Conservation (phyloP, 2,329 filamentous ascomycete genomes). For the Blumeria hordei region DNA sequence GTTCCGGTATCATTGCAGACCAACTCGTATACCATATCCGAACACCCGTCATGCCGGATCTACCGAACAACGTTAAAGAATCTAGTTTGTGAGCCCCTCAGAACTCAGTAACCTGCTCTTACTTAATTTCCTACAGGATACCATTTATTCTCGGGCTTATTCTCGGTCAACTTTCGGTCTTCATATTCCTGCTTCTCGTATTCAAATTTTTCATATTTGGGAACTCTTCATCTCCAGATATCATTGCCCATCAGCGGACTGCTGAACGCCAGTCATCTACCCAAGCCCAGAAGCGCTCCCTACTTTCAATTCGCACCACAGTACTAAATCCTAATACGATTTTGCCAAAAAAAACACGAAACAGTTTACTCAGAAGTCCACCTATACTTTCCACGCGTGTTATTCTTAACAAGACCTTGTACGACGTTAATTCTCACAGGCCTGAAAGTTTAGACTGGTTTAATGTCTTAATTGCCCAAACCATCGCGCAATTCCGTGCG, state of each 20-base stretch:
- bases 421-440: constrained; percentile 86
- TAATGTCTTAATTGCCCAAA: constrained; percentile 90
- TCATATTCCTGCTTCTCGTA: constrained; percentile 75
- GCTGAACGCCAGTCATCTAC: constrained; percentile 51
- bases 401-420: constrained; percentile 91
- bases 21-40: too few species aligned
- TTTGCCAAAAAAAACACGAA: constrained; percentile 34
- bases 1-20: too few species aligned
- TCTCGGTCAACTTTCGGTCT: constrained; percentile 77
- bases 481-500: constrained; percentile 79
- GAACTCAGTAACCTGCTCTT: background rate
- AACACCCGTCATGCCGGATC: too few species aligned
- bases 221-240: constrained; percentile 65
- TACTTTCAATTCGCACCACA: constrained; percentile 33
- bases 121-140: constrained; percentile 26
- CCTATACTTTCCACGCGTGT: constrained; percentile 71
- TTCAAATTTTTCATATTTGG: constrained; percentile 99
- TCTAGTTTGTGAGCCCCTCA: too few species aligned
- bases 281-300: constrained; percentile 50
- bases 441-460: constrained; percentile 97
- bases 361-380: constrained; percentile 46
- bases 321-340: constrained; percentile 8
- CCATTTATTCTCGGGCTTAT: constrained; percentile 89
- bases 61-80: too few species aligned
- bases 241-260: constrained; percentile 50